Base-by-base conservation (phyloP, 352 stramenopile species). In the Globisporangium sylvaticum region DNA sequence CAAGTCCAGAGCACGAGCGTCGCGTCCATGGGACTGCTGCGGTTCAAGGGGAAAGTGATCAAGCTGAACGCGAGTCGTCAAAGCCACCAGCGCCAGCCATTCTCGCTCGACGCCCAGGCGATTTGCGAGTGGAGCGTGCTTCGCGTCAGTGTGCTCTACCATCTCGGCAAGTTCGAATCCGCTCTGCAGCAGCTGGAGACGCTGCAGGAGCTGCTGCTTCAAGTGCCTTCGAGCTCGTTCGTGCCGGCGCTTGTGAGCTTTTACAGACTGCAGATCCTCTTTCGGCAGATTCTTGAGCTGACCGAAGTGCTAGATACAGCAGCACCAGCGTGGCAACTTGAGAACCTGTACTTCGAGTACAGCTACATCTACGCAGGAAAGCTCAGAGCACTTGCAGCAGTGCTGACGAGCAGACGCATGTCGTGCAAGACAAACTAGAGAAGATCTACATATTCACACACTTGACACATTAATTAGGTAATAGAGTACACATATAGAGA, bases 211-310 rank as follows among this genome's bases (percentile, higher is more conserved):
- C 34, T 67, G 54, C 44, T 71, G 20, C 54, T 58, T 10, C 72
- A 61, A 24, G 39, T 70, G 4, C 58, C 65, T 20, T 46, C 72
- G 18, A 31, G 55, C 53, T 74, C 74, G 4, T 84, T 76, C 22
- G 73, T 84, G 20, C 63, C 59, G 4, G 73, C 68, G 10, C 68
- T 84, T n/a, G 70, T 70, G 56, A 71, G 66, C 59, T 76, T 79
- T 29, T 81, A 81, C 64, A 64, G 75, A 31, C 58, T 84, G 24
- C 64, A 79, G 34, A 53, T 84, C 34, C 29, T 64, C 20, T 55
- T 84, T 22, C 73, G 64, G 73, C 59, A 34, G 14, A 53, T 22
- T 25, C 50, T 65, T 18, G 61, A 53, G 3, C 18, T 15, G n/a
- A n/a, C n/a, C n/a, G n/a, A n/a, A n/a, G n/a, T n/a, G n/a, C n/a